A percentile compares a stretch with the other conserved stretches of the same genome.
These are phyloP conservation scores for Ascoidea rubescens DNA, from an alignment of 805 yeast genomes.

Conservation along the genomic window DNA sequence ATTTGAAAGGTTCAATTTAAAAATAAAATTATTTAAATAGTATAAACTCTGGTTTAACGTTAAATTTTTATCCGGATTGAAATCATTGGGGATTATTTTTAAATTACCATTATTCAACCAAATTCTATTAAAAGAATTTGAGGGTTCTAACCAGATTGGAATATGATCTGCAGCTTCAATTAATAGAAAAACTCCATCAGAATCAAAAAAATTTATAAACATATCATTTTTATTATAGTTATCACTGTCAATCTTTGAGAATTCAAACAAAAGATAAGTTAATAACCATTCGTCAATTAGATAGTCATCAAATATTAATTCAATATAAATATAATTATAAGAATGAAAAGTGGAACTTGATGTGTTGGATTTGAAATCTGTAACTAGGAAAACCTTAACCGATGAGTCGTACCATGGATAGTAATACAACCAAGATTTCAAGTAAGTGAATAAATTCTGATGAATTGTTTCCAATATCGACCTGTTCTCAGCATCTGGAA, in stretches of 20 bases:
- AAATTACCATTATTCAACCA: slow-evolving; percentile 35
- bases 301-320: slow-evolving; percentile 28
- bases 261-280: slow-evolving; percentile 23
- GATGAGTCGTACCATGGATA: slow-evolving; percentile 7
- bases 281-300: slow-evolving; percentile 32
- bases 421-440: neutral
- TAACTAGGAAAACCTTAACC: too few species aligned
- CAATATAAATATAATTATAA: slow-evolving; percentile 23
- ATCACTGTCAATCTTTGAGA: slow-evolving; percentile 18
- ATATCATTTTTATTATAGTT: slow-evolving; percentile 17
- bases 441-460: too few species aligned
- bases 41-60: slow-evolving; percentile 24
- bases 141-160: slow-evolving; percentile 35
- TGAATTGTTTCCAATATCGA: neutral
- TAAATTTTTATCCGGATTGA: slow-evolving; percentile 21
- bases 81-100: slow-evolving; percentile 25
- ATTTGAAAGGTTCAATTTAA: slow-evolving; percentile 18
- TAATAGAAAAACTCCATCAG: slow-evolving; percentile 42
- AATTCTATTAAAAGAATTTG: slow-evolving; percentile 31
- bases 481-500: neutral
- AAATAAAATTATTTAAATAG: slow-evolving; percentile 24
- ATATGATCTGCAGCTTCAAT: slow-evolving; percentile 32
- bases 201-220: slow-evolving; percentile 32
- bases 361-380: neutral
- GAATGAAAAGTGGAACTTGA: neutral